Evolutionary conservation across 306 rosid genomes (phyloP), one percentile per base, ranked within the genome.

Genomic region (Trifolium repens): DNA sequence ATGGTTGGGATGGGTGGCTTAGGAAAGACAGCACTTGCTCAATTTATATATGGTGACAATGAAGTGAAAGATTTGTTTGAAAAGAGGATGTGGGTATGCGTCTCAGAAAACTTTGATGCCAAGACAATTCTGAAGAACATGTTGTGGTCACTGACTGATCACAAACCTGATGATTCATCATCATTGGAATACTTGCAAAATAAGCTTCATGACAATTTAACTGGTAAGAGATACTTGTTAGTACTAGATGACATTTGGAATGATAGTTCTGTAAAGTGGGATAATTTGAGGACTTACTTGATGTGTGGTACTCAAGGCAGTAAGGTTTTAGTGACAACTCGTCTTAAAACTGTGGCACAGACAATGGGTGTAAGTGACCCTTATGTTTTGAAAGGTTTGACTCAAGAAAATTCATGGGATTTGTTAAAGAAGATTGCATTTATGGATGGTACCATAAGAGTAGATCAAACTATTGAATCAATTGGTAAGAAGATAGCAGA

Each of bases 1-100:
- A 75, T 75, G 49, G 64, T 63, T 64, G 79, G 79, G 15, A 75
- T 75, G 35, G 79, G 65, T 5, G 81, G 81, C 19, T 60, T 78
- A 27, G 81, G 81, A 6, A 78, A 78, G 52, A 78, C 76, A 5
- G 13, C 76, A 44, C 71, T 78, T 13, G 72, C 77, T 59, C 76
- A 47, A 7, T 7, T 62, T 11, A 22, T 69, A 7, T 69, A 69
- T 1, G 49, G 30, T 15, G 60, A 47, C 4, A 2, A 0, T 1
- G 44, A 27, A 69, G 60, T 43, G 14, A 4, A 43, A 10, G 10
- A 3, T 10, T 9, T 10, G 14, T 66, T 66, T 43, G 37, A 66
- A 22, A 67, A 22, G 7, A n/a, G 39, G 5, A 67, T 67, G 3
- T 67, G 55, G 72, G 22, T 67, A 43, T 22, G 55, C 13, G 57